These are phyloP conservation scores for Tolypocladium pustulatum DNA, from an alignment of 2,329 filamentous ascomycete species.

Conservation along the genomic window DNA sequence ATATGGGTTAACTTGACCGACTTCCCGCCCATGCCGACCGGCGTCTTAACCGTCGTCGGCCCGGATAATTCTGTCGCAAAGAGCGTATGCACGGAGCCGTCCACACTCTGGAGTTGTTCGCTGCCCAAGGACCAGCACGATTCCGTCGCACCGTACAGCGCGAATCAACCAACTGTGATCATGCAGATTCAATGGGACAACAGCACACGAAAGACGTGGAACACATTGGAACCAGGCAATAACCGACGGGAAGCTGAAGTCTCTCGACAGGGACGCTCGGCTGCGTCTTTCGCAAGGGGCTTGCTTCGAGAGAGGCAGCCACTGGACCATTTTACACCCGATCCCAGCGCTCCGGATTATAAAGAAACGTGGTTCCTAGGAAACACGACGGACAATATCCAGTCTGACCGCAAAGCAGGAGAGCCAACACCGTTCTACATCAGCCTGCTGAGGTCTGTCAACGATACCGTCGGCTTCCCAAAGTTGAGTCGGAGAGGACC, in stretches of 20 bases:
- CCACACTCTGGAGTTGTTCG: slow-evolving; percentile 77
- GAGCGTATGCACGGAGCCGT: slow-evolving; percentile 59
- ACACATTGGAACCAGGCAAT: slow-evolving; percentile 23
- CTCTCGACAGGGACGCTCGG: slow-evolving; percentile 16
- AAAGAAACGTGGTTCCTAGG: slow-evolving; percentile 74
- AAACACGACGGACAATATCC: slow-evolving; percentile 70
- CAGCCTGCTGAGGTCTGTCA: slow-evolving; percentile 48
- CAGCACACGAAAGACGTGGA: slow-evolving; percentile 40
- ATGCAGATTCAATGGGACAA: slow-evolving; percentile 69
- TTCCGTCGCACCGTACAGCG: slow-evolving; percentile 49
- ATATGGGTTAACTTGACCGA: slow-evolving; percentile 77
- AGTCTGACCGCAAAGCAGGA: slow-evolving; percentile 58
- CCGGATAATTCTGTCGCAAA: slow-evolving; percentile 55
- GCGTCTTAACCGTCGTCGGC: slow-evolving; percentile 67
- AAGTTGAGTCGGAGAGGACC: slow-evolving; percentile 13
- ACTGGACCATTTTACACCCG: slow-evolving; percentile 29
- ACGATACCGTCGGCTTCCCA: slow-evolving; percentile 18
- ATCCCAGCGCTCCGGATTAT: slow-evolving; percentile 47
- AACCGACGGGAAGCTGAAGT: slow-evolving; percentile 11
- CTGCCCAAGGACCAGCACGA: slow-evolving; percentile 69
- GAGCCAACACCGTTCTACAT: slow-evolving; percentile 87
- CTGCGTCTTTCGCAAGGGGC: slow-evolving; percentile 12
- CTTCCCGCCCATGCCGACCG: slow-evolving; percentile 79
- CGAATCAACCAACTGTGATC: slow-evolving; percentile 67
- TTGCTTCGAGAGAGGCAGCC: slow-evolving; percentile 10